phyloP scores from a whole-genome alignment of 495 filamentous ascomycete genomes.

The Aspergillus ostianus region DNA sequence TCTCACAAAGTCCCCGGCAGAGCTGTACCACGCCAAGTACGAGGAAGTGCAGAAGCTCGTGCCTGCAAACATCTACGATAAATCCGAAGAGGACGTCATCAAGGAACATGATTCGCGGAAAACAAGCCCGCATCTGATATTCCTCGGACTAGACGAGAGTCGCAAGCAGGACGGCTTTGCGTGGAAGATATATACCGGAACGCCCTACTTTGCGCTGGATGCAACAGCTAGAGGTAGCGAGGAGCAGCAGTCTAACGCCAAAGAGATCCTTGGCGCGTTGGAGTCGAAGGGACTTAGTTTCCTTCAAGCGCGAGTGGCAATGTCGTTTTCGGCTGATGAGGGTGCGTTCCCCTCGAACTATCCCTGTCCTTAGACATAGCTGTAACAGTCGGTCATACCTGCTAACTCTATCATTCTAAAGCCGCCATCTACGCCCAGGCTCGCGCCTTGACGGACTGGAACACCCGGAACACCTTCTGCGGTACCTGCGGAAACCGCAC shows the following conservation, averaged over 20 bases:
- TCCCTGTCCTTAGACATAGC: not conserved
- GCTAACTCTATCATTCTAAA: conserved; percentile 28
- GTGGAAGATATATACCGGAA: conserved; percentile 66
- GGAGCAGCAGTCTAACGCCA: conserved; percentile 44
- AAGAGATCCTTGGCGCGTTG: conserved; percentile 53
- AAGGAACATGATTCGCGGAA: conserved; percentile 69
- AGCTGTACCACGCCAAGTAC: conserved; percentile 61
- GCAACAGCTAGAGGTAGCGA: conserved; percentile 68
- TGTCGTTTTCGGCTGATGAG: conserved; percentile 56
- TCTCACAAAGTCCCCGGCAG: conserved; percentile 55
- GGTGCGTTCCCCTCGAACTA: conserved; percentile 53
- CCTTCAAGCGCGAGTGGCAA: conserved; percentile 56
- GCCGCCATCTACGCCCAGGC: conserved; percentile 92
- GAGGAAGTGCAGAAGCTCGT: conserved; percentile 67
- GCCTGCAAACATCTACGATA: conserved; percentile 65
- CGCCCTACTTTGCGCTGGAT: conserved; percentile 86
- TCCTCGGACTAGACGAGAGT: conserved; percentile 81
- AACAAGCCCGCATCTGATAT: conserved; percentile 69
- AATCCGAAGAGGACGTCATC: conserved; percentile 70
- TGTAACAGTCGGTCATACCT: not conserved
- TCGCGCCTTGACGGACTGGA: conserved; percentile 91
- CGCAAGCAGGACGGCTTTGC: conserved; percentile 47
- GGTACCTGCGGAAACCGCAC: conserved; percentile 82
- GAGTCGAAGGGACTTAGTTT: conserved; percentile 60
- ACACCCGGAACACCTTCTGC: conserved; percentile 88